Evolutionary conservation across 2,329 filamentous ascomycete genomes (phyloP).

Genomic region (Colletotrichum echinochloae): DNA sequence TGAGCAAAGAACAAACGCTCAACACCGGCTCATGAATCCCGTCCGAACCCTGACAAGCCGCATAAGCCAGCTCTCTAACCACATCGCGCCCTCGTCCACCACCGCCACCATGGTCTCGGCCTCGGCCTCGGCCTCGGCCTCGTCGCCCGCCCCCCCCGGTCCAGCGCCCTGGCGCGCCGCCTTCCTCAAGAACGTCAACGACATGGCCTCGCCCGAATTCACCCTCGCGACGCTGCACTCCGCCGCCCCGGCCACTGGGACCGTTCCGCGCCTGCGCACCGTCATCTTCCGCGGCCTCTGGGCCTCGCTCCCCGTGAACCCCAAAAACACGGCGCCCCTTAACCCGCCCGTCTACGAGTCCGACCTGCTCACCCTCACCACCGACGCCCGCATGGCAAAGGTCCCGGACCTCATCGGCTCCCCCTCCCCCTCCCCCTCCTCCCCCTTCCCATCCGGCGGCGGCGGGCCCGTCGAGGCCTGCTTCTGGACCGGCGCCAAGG

Average conservation of each 20-base stretch:
- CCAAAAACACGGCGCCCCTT: constrained; percentile 76
- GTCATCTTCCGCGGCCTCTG: constrained; percentile 91
- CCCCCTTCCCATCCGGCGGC: constrained; percentile 59
- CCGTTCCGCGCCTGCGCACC: constrained; percentile 70
- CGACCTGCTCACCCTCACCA: constrained; percentile 86
- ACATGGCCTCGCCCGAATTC: constrained; percentile 63
- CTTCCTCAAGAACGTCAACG: constrained; percentile 63
- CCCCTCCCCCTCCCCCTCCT: neutral
- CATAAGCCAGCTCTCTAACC: constrained; percentile 28
- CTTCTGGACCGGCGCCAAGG: constrained; percentile 79
- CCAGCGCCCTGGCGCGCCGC: constrained; percentile 65
- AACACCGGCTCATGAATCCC: constrained; percentile 11
- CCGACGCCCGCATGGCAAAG: constrained; percentile 90
- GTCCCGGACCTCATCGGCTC: constrained; percentile 73
- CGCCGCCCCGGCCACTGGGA: neutral
- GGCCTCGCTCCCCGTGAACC: constrained; percentile 77
- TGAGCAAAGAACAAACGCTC: neutral
- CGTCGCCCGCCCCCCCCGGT: constrained; percentile 38
- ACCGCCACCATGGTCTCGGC: too few species aligned
- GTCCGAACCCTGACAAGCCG: constrained; percentile 25
- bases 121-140: constrained; percentile 40
- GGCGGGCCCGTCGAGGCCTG: constrained; percentile 83
- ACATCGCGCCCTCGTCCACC: constrained; percentile 20
- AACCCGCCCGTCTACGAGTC: constrained; percentile 79
- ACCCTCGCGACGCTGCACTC: constrained; percentile 63